Percentiles rank a stretch among this genome's conserved stretches.
Evolutionary conservation across 2,329 filamentous ascomycete species (phyloP).

Genomic region (Aciculosporium take): DNA sequence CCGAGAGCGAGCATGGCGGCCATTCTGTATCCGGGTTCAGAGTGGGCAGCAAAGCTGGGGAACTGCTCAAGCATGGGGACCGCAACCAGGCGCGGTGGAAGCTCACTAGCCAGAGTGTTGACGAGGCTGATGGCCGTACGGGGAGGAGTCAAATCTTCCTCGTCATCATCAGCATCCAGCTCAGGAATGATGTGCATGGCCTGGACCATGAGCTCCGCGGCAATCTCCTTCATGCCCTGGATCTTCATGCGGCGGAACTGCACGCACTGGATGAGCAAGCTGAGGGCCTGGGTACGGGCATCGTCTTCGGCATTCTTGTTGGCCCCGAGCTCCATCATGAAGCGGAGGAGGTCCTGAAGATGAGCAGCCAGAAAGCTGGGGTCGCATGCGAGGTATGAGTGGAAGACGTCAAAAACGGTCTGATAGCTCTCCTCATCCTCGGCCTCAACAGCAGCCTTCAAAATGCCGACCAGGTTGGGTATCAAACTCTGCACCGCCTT

Average conservation of each 20-base stretch:
- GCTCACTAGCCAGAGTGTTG: conserved; percentile 73
- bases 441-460: conserved; percentile 69
- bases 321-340: conserved; percentile 79
- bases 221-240: conserved; percentile 72
- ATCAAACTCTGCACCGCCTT: conserved; percentile 66
- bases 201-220: conserved; percentile 74
- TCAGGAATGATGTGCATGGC: conserved; percentile 82
- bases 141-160: conserved; percentile 69
- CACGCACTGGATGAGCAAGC: conserved; percentile 85
- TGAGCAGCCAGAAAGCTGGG: conserved; percentile 69
- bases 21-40: conserved; percentile 66
- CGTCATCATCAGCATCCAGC: conserved; percentile 61
- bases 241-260: conserved; percentile 92
- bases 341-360: conserved; percentile 78
- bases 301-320: conserved; percentile 72
- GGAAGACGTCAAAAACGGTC: conserved; percentile 91
- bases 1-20: conserved; percentile 85
- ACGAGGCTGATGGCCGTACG: conserved; percentile 75
- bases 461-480: conserved; percentile 75
- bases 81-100: conserved; percentile 87
- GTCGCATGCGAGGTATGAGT: conserved; percentile 84
- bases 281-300: conserved; percentile 74
- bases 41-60: conserved; percentile 61
- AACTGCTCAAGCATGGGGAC: conserved; percentile 83
- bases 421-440: conserved; percentile 78